A percentile compares a stretch with the other conserved stretches of the same genome.
phyloP scores from a whole-genome alignment of 2,329 filamentous ascomycete species.

The Paracoccidioides brasiliensis region DNA sequence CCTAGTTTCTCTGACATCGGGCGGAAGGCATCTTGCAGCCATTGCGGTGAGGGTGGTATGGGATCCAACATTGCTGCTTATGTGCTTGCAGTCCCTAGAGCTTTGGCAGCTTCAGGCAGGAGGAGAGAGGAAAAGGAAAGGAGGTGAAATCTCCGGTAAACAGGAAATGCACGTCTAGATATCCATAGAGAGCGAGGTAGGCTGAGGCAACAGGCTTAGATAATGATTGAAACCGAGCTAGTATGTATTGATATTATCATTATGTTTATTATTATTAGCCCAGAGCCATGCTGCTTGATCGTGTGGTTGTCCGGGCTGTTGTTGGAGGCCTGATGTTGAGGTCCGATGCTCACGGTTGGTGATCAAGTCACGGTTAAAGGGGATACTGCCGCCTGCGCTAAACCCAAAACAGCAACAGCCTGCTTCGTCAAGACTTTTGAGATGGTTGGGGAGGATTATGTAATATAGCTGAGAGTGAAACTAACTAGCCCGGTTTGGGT shows the following conservation, averaged over 20 bases:
- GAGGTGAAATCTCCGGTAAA: not conserved
- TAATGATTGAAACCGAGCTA: not conserved
- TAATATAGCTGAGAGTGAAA: not conserved
- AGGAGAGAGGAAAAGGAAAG: not conserved
- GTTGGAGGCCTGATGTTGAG: not conserved
- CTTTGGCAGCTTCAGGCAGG: not conserved
- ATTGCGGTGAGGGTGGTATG: slow-evolving; percentile 36
- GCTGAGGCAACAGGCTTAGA: not conserved
- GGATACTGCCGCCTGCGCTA: not conserved
- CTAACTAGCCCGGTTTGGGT: not conserved
- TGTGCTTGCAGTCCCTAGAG: not conserved
- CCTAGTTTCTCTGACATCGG: slow-evolving; percentile 40
- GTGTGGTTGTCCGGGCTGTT: not conserved
- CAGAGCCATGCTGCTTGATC: not conserved
- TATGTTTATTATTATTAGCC: not conserved
- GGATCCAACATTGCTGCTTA: slow-evolving; percentile 30
- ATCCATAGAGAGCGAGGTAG: not conserved
- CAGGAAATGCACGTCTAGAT: not conserved
- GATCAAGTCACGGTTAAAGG: not conserved
- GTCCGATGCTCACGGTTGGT: not conserved
- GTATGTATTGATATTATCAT: too few relatives aligned
- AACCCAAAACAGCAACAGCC: slow-evolving; percentile 6
- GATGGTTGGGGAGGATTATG: not conserved
- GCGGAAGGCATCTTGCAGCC: slow-evolving; percentile 35
- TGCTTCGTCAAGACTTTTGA: not conserved